These are phyloP conservation scores for Pontederia crassipes DNA, from an alignment of 176 grass and related monocot species.

Conservation along the genomic window DNA sequence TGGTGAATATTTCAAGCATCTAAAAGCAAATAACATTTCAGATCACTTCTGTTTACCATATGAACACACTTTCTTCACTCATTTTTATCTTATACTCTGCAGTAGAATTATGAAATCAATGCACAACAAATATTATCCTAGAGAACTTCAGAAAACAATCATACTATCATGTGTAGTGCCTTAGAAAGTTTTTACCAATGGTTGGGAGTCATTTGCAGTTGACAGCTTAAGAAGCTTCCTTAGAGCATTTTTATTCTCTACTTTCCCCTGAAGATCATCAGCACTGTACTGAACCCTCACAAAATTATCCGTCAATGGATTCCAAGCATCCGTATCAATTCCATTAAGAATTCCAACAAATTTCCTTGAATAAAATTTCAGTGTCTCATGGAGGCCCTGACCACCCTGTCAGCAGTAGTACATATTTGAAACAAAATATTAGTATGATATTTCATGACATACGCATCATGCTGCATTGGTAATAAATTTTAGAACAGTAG, in stretches of 20 bases:
- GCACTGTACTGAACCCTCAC: conserved; percentile 54
- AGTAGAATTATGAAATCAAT: no score
- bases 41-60: no score
- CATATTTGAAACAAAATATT: not conserved
- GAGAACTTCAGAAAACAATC: no score
- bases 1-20: no score
- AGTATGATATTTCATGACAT: conserved; percentile 3
- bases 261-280: conserved; percentile 61
- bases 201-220: conserved; percentile 46
- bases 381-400: conserved; percentile 68
- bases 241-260: conserved; percentile 54
- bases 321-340: conserved; percentile 93
- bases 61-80: no score
- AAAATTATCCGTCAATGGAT: conserved; percentile 67
- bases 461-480: conserved; percentile 7
- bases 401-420: conserved; percentile 45
- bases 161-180: no score
- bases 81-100: no score
- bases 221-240: conserved; percentile 60
- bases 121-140: no score
- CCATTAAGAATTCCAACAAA: conserved; percentile 95
- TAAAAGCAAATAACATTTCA: no score
- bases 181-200: conserved; percentile 39
- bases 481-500: not conserved
- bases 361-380: conserved; percentile 80